Base-by-base conservation (phyloP, 225 moss, liverwort and hornwort species). In the Pseudisothecium myosuroides region DNA sequence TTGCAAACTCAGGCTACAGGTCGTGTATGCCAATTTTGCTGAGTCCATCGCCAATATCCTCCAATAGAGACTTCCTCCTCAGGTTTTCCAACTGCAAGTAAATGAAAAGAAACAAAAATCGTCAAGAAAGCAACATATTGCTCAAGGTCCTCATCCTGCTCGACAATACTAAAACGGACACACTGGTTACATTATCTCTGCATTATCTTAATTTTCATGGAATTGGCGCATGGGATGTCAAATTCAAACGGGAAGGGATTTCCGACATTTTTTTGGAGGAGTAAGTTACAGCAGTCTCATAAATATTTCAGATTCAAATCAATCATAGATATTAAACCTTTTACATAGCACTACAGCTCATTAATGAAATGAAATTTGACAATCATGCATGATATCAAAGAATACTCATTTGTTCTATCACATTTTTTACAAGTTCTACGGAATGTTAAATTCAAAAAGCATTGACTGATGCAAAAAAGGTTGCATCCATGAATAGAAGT, bases 151-250 rank as follows among this genome's bases (percentile, higher is more conserved):
- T 39, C 24, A 39, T 41, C 26, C 3, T 71, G 5, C 26, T 71
- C 0, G 1, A 71, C 24, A 26, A 71, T 41, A 15, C 3, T 41
- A 26, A 69, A 26, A 26, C 5, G 1, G 0, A 0, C 14, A 14
- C 8, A 24, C 5, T 41, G 0, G 2, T 39, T 3, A 41, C 9
- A 26, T 41, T 24, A 39, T 9, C 26, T 39, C 24, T 3, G 26
- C 9, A 26, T 41, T 24, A 39, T 9, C 26, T 39, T 41, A 24
- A 71, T 71, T 71, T 71, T 71, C 15, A 41, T 15, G 26, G 6
- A 26, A 41, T 71, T 71, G 41, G 26, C 8, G 4, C 5, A 71
- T 71, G 9, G 15, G 14, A 15, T 41, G 26, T 41, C 41, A 71
- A 39, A 21, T 24, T 39, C 2, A 2, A 39, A 69, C 1, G 0